Conservation (phyloP, 768 basidiomycete genomes). For the Hericium alpestre region DNA sequence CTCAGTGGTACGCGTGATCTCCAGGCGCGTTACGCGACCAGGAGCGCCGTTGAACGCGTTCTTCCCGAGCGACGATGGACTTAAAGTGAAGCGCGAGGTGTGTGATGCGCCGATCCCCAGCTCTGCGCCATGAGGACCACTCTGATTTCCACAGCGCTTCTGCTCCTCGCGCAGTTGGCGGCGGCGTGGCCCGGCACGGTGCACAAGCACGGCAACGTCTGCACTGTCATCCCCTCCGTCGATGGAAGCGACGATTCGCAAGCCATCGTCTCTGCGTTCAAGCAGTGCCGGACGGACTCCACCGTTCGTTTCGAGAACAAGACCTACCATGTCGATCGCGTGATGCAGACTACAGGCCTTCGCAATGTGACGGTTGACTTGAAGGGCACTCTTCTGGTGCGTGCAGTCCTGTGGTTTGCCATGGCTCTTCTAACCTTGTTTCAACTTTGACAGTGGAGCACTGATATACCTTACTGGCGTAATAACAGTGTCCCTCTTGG, state of each 20-base stretch:
- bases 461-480: neutral
- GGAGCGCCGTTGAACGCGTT: no score
- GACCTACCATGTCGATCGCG: neutral
- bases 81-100: no score
- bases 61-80: no score
- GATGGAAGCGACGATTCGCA: constrained; percentile 19
- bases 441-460: neutral
- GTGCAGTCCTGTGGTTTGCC: neutral
- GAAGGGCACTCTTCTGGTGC: neutral
- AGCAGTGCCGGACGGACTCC: neutral
- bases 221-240: constrained; percentile 3
- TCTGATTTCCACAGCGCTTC: neutral
- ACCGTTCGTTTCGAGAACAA: neutral
- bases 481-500: neutral
- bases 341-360: neutral
- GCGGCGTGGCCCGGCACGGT: neutral
- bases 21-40: no score
- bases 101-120: neutral
- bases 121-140: neutral
- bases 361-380: neutral
- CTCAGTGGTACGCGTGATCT: no score
- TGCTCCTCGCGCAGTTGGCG: neutral
- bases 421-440: neutral
- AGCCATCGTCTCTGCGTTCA: constrained; percentile 15
- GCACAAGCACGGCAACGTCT: constrained; percentile 2